Evolutionary conservation across 495 filamentous ascomycete genomes (phyloP), one percentile per base, ranked within the genome.

Genomic region (Xylaria intraflava): DNA sequence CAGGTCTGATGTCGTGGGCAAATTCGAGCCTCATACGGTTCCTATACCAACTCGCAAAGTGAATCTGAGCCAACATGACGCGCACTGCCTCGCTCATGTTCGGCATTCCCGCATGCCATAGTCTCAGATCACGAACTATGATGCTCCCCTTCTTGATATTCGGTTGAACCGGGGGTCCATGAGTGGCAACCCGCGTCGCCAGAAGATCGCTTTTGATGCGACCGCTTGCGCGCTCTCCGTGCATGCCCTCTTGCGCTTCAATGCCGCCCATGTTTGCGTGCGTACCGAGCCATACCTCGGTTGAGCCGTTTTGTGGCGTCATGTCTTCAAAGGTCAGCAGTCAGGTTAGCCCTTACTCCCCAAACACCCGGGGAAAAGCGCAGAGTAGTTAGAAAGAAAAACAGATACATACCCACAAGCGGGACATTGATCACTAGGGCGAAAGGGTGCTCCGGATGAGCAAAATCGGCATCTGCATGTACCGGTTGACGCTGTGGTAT

Each of bases 51-150:
- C 68, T 68, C 0, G 73, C 71, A 53, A 65, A 75, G 64, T 72
- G 68, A 62, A 77, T 81, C 67, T 79, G 75, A 11, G 79, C 78
- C 11, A 85, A 65, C 80, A 84, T 82, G 27, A 83, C 72, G 33
- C 81, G 67, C 0, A 71, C 66, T 10, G 68, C 62, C 16, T 70
- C 60, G 6, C 71, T 75, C 17, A 67, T 53, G 53, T 84, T 85
- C 9, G 78, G 80, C 70, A 80, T 78, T 0, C 81, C 81, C 6
- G 76, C 78, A 63, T 84, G 80, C 80, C 80, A 85, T 4, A 84
- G 69, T 20, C 81, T 61, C 47, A 83, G 62, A 61, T 83, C 80
- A 4, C 82, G 68, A 9, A 84, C 55, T 22, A 81, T 61, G 9
- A 83, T 57, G 40, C 73, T 73, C 0, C 81, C 78, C 49, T 80